A percentile compares a stretch with the other conserved stretches of the same genome.
These are phyloP conservation scores for Camellia granthamiana DNA, from an alignment of 148 eudicot genomes.

Conservation along the genomic window DNA sequence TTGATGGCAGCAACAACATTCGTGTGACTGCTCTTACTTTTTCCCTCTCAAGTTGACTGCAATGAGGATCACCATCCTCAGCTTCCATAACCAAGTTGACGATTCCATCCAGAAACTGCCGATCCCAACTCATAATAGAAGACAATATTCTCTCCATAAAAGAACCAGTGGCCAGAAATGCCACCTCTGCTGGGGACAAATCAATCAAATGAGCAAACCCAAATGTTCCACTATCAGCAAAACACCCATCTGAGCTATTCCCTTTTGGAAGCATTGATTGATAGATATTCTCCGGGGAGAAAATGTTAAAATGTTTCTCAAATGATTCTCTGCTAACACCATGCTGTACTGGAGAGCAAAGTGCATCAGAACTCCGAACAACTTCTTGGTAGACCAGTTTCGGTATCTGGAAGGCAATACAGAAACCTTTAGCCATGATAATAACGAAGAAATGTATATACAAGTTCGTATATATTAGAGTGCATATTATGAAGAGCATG, in stretches of 20 bases:
- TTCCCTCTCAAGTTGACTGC: conserved; percentile 46
- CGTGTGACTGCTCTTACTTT: conserved; percentile 87
- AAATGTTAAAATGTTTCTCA: conserved; percentile 73
- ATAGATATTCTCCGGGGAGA: conserved; percentile 56
- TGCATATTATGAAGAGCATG: too few relatives aligned
- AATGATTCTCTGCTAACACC: conserved; percentile 54
- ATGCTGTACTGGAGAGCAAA: conserved; percentile 39
- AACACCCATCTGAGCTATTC: conserved; percentile 24
- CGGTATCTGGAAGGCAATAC: conserved; percentile 57
- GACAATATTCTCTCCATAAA: conserved; percentile 78
- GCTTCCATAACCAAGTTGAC: conserved; percentile 55
- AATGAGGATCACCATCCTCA: conserved; percentile 40
- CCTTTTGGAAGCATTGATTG: conserved; percentile 48
- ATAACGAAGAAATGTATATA: neutral
- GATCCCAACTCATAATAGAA: conserved; percentile 54
- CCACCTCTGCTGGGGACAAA: conserved; percentile 71
- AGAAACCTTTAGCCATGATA: neutral
- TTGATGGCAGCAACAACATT: conserved; percentile 81
- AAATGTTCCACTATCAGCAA: conserved; percentile 55
- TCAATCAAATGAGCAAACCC: conserved; percentile 79
- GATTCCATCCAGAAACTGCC: conserved; percentile 45
- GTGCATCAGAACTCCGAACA: conserved; percentile 33
- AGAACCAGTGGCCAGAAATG: conserved; percentile 70
- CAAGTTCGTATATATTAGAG: neutral
- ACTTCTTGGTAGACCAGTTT: conserved; percentile 74